Base-by-base conservation (phyloP, 371 early-diverging fungal genomes). In the Zopfochytrium polystomum region DNA sequence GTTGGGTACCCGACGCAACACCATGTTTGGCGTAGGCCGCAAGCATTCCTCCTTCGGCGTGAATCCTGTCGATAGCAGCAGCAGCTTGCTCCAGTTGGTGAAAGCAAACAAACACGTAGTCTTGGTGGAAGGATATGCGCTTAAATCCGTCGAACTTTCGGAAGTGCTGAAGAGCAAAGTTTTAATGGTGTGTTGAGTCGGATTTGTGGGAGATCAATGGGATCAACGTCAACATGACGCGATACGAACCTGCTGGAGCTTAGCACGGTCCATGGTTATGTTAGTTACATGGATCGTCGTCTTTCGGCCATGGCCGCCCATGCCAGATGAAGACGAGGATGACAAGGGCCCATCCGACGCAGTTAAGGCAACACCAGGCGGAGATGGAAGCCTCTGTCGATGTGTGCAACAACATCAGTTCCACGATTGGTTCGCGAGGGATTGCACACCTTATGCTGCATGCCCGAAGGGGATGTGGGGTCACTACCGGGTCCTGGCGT, bases 1-100 rank as follows among this genome's bases (percentile, higher is more conserved):
- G 77, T 13, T 67, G 62, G 3, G 67, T 64, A 32, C 71, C 60
- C 20, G 65, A 63, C 2, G 71, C 63, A 20, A 73, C 75, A 7
- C 74, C 72, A 52, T 70, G 67, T 42, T 76, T 76, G 1, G 77
- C 77, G 48, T 75, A 74, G 4, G 77, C 69, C 4, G 77, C 77
- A 23, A 73, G 63, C 77, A 76, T 76, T 35, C 75, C 75, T 22
- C 75, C 70, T 59, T 64, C 45, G 31, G 35, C 46, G 59, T 75
- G 75, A 26, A 72, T 67, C 20, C 47, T 31, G 42, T 71, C 71
- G 44, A 75, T 75, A 25, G 72, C 75, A n/a, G 51, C 27, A n/a
- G 70, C 63, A 7, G 75, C 64, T 25, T 33, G 52, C 25, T 38
- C 48, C 5, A 70, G 44, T 34, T 70, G 59, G 6, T 55, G 56